phyloP scores from a whole-genome alignment of 2,329 filamentous ascomycete species.

The Penicillium sp. region DNA sequence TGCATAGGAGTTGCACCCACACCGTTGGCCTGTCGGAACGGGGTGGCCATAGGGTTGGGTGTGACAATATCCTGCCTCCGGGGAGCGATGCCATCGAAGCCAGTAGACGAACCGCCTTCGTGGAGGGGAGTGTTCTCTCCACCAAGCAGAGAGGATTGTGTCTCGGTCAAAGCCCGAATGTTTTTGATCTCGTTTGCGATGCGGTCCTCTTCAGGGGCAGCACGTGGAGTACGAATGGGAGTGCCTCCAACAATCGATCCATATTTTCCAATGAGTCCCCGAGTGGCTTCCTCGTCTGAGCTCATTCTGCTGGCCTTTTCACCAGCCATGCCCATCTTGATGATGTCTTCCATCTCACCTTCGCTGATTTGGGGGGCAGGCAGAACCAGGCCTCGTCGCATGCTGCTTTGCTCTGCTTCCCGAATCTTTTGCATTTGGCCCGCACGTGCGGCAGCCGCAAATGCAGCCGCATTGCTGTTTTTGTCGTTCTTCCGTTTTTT shows the following conservation, averaged over 20 bases:
- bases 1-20: constrained; percentile 65
- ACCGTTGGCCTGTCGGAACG: constrained; percentile 67
- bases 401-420: constrained; percentile 96
- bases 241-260: constrained; percentile 75
- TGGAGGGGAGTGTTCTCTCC: constrained; percentile 90
- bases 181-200: constrained; percentile 97
- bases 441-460: constrained; percentile 86
- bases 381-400: constrained; percentile 77
- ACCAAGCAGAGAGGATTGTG: constrained; percentile 87
- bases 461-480: constrained; percentile 71
- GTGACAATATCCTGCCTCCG: constrained; percentile 81
- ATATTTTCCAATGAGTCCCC: constrained; percentile 85
- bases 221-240: constrained; percentile 88
- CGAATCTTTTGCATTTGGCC: constrained; percentile 92
- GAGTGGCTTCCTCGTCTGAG: constrained; percentile 77
- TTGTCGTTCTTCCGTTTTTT: constrained; percentile 91
- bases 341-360: constrained; percentile 90
- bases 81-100: constrained; percentile 81
- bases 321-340: constrained; percentile 96
- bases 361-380: constrained; percentile 92
- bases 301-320: constrained; percentile 78
- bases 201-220: constrained; percentile 88
- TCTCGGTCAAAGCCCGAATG: constrained; percentile 86
- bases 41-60: constrained; percentile 92
- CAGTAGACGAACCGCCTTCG: constrained; percentile 78